Evolutionary conservation across 2,329 filamentous ascomycete genomes (phyloP).

Genomic region (Ophiocordyceps polyrhachis-furcata): DNA sequence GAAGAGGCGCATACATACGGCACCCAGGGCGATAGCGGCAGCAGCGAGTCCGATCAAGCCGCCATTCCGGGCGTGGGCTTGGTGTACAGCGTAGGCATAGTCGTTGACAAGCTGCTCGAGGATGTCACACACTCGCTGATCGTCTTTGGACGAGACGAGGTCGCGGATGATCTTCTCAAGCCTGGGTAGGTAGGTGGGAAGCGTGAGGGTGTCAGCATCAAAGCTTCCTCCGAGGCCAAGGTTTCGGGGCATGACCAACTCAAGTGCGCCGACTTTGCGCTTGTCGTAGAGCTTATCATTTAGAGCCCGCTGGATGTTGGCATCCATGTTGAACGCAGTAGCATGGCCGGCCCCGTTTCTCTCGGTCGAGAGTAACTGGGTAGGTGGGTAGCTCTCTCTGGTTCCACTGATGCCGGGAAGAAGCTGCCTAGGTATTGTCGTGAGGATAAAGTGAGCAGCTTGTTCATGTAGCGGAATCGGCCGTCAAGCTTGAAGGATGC

Average conservation of each 20-base stretch:
- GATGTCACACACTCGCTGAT: constrained; percentile 65
- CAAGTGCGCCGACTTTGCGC: constrained; percentile 86
- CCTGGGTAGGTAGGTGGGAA: constrained; percentile 26
- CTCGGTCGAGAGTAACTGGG: not conserved
- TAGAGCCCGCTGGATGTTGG: constrained; percentile 70
- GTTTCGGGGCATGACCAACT: constrained; percentile 41
- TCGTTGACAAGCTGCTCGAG: constrained; percentile 95
- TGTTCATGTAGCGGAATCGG: too few species aligned
- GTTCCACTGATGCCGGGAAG: too few species aligned
- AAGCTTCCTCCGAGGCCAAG: not conserved
- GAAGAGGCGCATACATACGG: constrained; percentile 37
- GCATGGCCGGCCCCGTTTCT: constrained; percentile 2
- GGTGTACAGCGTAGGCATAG: constrained; percentile 92
- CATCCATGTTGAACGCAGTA: constrained; percentile 46
- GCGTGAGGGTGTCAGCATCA: constrained; percentile 4
- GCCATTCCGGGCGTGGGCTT: constrained; percentile 89
- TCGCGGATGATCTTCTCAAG: constrained; percentile 85
- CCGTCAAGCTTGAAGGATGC: not conserved
- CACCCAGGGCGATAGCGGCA: constrained; percentile 83
- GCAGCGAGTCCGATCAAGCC: constrained; percentile 90
- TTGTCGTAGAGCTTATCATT: constrained; percentile 99
- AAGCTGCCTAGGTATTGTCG: too few species aligned
- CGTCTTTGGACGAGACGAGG: constrained; percentile 56
- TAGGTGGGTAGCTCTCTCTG: too few species aligned
- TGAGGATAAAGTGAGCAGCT: too few species aligned